A percentile compares a stretch with the other conserved stretches of the same genome.
Conservation (phyloP, 192 early-diverging fungal genomes). For the Spinellus fusiger region DNA sequence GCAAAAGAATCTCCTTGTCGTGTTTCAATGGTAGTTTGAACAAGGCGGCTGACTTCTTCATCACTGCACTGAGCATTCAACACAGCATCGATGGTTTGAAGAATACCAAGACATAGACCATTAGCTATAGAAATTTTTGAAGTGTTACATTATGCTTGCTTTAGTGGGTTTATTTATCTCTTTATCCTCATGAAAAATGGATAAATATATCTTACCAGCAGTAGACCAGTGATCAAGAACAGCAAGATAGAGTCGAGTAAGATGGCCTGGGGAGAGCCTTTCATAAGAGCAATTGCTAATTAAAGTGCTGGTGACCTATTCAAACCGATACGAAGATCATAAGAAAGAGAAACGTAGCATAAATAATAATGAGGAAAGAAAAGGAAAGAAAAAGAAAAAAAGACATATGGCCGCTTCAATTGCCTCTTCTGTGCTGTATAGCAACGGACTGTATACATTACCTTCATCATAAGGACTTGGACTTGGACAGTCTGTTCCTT, state of each 20-base stretch:
- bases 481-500: slow-evolving; percentile 17
- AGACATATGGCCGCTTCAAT: background rate
- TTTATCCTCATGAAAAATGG: background rate
- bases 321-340: background rate
- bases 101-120: background rate
- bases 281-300: slow-evolving; percentile 35
- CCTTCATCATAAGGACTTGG: slow-evolving; percentile 29
- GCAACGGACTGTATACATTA: background rate
- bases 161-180: background rate
- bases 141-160: background rate
- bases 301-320: slow-evolving; percentile 17
- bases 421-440: too few species aligned
- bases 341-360: background rate
- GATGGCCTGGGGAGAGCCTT: slow-evolving; percentile 26
- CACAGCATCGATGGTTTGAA: slow-evolving; percentile 4
- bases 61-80: background rate
- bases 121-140: background rate
- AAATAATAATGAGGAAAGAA: background rate
- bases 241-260: slow-evolving; percentile 23
- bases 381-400: background rate
- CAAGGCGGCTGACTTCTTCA: background rate
- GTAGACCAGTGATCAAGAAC: slow-evolving; percentile 4
- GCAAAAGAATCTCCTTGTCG: background rate
- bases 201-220: background rate
- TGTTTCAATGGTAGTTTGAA: background rate